Base-by-base conservation (phyloP, 2,329 filamentous ascomycete species). In the Aspergillus floridensis region DNA sequence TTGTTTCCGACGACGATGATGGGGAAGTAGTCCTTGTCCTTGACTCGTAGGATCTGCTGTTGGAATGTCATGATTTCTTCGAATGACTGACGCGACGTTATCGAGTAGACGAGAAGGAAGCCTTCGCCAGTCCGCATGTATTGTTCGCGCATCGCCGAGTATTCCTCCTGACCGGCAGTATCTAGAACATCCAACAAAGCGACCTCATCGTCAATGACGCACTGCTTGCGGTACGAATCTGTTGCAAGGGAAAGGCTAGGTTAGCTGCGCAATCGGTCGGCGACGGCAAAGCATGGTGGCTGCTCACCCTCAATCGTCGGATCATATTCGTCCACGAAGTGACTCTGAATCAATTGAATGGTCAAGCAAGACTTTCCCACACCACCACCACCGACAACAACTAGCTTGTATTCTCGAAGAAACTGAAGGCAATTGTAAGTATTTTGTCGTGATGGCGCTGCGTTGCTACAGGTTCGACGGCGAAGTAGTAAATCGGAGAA, bases 161-260 rank as follows among this genome's bases (percentile, higher is more conserved):
- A 99, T 81, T 99, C 95, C 80, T 99, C 95, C 79, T 99, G 95
- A 61, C 95, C 95, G 64, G 95, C 95, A 57, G 95, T 99, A 79
- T 99, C 95, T 76, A 98, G 88, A 65, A 99, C 95, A 78, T 99
- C 95, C 78, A 99, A 89, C 62, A 99, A 86, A 54, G 95, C 95
- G 68, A 97, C 92, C 80, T 99, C 95, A 70, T 98, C 95, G 76
- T 99, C 95, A 77, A 99, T 96, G 70, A 96, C 89, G 78, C 95
- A 98, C 85, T 98, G 95, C 88, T 99, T 99, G 82, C 95, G 92
- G 84, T 99, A 99, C 64, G 95, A 98, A 76, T 99, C 95, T 99
- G 44, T 57, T 61, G 29, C 29, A 31, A 51, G 48, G 41, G 26
- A 29, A 49, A 35, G 58, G 49, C 62, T 22, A 38, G 48, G 59